Percentiles rank a stretch among this genome's conserved stretches.
phyloP scores from a whole-genome alignment of 2,329 filamentous ascomycete species.

The Pyrenophora seminiperda region DNA sequence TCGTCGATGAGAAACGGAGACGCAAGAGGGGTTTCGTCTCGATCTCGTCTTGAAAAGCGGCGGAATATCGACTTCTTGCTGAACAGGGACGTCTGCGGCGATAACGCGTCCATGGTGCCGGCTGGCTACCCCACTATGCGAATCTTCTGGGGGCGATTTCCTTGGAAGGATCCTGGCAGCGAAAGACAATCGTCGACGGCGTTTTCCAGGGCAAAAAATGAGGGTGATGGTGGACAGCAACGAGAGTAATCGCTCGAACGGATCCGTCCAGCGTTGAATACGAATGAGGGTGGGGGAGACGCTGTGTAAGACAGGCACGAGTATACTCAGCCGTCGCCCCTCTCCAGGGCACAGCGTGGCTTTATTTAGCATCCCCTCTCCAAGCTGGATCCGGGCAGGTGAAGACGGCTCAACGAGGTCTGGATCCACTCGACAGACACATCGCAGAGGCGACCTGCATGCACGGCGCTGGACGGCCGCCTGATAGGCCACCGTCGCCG shows the following conservation, averaged over 20 bases:
- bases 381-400: slow-evolving; percentile 9
- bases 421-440: slow-evolving; percentile 6
- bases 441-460: slow-evolving; percentile 3
- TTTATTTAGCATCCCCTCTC: slow-evolving; percentile 17
- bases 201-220: background rate
- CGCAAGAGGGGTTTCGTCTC: slow-evolving; percentile 8
- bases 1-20: slow-evolving; percentile 10
- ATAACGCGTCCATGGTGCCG: slow-evolving; percentile 23
- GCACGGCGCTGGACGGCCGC: background rate
- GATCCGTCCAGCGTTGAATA: background rate
- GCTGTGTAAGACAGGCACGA: slow-evolving; percentile 6
- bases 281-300: slow-evolving; percentile 5
- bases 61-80: slow-evolving; percentile 29
- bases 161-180: background rate
- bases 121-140: slow-evolving; percentile 5
- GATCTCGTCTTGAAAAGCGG: slow-evolving; percentile 23
- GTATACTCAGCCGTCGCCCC: slow-evolving; percentile 12
- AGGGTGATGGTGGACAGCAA: background rate
- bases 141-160: background rate
- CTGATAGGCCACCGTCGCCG: background rate
- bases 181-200: background rate
- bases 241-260: slow-evolving; percentile 3
- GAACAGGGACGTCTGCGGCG: slow-evolving; percentile 11
- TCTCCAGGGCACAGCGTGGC: slow-evolving; percentile 16
- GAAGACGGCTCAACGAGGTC: slow-evolving; percentile 7